phyloP scores from a whole-genome alignment of 2,329 filamentous ascomycete genomes.

The Eurotiales sp. region DNA sequence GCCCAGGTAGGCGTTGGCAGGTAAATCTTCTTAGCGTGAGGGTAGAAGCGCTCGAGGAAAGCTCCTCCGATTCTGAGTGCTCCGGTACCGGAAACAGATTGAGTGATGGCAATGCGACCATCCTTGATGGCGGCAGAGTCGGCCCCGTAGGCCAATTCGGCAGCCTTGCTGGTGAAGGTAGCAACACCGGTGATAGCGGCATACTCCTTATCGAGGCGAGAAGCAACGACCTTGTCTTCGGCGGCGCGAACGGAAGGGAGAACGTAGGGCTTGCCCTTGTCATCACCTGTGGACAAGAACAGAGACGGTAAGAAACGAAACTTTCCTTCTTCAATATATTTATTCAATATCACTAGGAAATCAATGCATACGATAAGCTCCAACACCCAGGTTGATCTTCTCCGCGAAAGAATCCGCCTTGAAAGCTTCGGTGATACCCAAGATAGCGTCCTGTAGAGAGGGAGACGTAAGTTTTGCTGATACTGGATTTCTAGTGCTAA shows the following conservation, averaged over 20 bases:
- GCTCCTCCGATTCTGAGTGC: conserved; percentile 91
- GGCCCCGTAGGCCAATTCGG: conserved; percentile 82
- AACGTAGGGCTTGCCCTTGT: conserved; percentile 96
- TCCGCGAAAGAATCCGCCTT: conserved; percentile 90
- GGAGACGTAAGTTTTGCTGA: neutral
- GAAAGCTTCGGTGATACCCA: conserved; percentile 87
- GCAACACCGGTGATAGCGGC: conserved; percentile 95
- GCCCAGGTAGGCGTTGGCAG: conserved; percentile 96
- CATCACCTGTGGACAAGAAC: conserved; percentile 54
- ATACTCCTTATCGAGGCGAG: conserved; percentile 91
- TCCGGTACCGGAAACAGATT: conserved; percentile 97
- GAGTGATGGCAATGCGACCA: conserved; percentile 81
- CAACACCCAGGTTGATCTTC: conserved; percentile 99
- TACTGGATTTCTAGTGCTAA: neutral
- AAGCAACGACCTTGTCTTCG: conserved; percentile 77
- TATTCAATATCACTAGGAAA: neutral
- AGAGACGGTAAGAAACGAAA: neutral
- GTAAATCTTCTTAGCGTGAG: conserved; percentile 90
- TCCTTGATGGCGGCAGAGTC: conserved; percentile 71
- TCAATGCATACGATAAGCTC: conserved; percentile 71
- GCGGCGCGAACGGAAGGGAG: conserved; percentile 88
- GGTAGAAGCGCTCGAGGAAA: conserved; percentile 89
- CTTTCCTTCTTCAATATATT: neutral
- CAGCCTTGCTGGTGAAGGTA: conserved; percentile 88
- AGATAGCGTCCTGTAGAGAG: conserved; percentile 41